These are phyloP conservation scores for Botrytis cinerea DNA, from an alignment of 2,329 filamentous ascomycete species.

Conservation along the genomic window DNA sequence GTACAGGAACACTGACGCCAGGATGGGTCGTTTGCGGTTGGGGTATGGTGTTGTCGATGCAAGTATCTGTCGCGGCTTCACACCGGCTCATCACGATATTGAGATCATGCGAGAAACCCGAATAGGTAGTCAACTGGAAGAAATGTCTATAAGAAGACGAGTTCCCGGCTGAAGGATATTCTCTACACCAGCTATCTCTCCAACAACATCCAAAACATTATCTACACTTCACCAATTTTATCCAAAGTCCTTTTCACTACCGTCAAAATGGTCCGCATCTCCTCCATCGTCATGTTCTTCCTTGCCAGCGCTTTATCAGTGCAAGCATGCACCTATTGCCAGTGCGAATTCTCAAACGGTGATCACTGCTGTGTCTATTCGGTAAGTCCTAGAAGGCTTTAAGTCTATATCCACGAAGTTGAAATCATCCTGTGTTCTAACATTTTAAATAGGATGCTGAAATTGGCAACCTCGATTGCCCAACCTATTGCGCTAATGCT, in stretches of 20 bases:
- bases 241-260: not conserved
- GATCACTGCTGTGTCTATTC: constrained; percentile 8
- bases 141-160: not conserved
- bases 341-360: constrained; percentile 7
- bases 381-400: not conserved
- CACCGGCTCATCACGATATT: not conserved
- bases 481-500: not conserved
- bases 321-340: constrained; percentile 10
- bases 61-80: constrained; percentile 2
- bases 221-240: not conserved
- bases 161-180: not conserved
- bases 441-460: not conserved
- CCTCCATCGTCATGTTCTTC: not conserved
- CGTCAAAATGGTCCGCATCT: constrained; percentile 10
- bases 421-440: not conserved
- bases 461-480: not conserved
- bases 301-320: constrained; percentile 7
- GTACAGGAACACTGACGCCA: not conserved
- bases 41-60: not conserved
- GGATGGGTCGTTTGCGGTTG: not conserved
- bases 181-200: not conserved
- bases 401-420: not conserved
- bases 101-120: not conserved
- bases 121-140: not conserved
- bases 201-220: constrained; percentile 3